phyloP scores from a whole-genome alignment of 1,284 basidiomycete species.

The Marasmius fiardii region DNA sequence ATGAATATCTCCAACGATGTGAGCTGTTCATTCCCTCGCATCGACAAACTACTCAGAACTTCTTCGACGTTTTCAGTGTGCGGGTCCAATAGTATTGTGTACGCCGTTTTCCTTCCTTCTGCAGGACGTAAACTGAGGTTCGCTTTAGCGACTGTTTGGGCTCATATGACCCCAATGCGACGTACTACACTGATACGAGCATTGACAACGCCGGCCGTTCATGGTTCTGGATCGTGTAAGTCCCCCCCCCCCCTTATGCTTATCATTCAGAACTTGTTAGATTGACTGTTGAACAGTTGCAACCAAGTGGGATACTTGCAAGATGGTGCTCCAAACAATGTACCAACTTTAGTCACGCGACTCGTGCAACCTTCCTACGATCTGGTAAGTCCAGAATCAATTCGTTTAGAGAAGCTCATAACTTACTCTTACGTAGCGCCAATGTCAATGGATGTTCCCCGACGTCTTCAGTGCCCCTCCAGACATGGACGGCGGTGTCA shows the following conservation, averaged over 20 bases:
- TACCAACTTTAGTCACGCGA: slow-evolving; percentile 55
- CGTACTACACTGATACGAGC: slow-evolving; percentile 48
- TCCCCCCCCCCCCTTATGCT: neutral
- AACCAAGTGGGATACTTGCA: slow-evolving; percentile 67
- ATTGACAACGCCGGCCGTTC: slow-evolving; percentile 52
- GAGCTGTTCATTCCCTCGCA: slow-evolving; percentile 19
- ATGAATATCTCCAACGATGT: slow-evolving; percentile 41
- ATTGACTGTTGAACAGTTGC: slow-evolving; percentile 39
- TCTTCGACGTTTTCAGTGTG: slow-evolving; percentile 34
- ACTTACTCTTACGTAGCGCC: slow-evolving; percentile 37
- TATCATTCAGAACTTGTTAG: neutral
- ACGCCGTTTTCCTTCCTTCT: slow-evolving; percentile 17
- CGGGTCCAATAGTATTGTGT: slow-evolving; percentile 37
- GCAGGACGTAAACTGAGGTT: neutral
- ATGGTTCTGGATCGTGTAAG: slow-evolving; percentile 62
- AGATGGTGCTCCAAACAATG: slow-evolving; percentile 44
- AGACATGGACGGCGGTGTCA: slow-evolving; percentile 31
- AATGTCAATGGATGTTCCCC: slow-evolving; percentile 62
- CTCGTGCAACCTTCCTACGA: slow-evolving; percentile 58
- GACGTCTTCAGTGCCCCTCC: slow-evolving; percentile 44
- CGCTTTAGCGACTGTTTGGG: slow-evolving; percentile 52
- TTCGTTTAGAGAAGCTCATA: neutral
- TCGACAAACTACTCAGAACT: neutral
- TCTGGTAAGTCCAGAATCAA: slow-evolving; percentile 36
- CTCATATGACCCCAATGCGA: slow-evolving; percentile 46